Evolutionary conservation across 371 early-diverging fungal species (phyloP).

Genomic region (Rhizomucor miehei): DNA sequence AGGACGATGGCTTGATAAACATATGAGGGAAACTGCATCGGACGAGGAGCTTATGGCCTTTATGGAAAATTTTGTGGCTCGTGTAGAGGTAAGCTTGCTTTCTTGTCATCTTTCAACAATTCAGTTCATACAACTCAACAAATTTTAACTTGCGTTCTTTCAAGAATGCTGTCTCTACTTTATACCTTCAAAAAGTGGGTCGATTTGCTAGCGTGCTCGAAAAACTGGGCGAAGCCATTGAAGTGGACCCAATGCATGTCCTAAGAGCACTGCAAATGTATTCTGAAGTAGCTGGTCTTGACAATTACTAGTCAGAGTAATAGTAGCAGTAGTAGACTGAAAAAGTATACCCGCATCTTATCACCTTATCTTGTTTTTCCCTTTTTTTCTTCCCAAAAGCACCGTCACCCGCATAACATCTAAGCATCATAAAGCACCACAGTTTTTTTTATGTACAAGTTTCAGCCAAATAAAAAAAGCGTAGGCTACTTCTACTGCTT

Average conservation of each 20-base stretch:
- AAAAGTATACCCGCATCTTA: no score
- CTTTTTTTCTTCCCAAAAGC: no score
- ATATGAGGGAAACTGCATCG: constrained; percentile 34
- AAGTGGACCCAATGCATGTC: constrained; percentile 47
- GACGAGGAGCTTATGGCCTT: constrained; percentile 57
- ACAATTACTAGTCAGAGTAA: background rate
- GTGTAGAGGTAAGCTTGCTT: constrained; percentile 58
- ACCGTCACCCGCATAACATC: no score
- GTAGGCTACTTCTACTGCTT: no score
- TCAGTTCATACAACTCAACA: no score
- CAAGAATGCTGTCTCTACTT: constrained; percentile 49
- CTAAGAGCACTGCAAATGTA: constrained; percentile 56
- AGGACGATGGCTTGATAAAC: constrained; percentile 15
- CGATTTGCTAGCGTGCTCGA: constrained; percentile 47
- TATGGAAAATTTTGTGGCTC: constrained; percentile 57
- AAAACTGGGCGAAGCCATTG: constrained; percentile 44
- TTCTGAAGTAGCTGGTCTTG: constrained; percentile 22
- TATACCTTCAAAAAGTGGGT: constrained; percentile 48
- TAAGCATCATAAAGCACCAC: no score
- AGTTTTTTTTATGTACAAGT: no score
- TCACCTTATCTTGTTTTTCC: no score
- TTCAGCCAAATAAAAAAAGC: no score
- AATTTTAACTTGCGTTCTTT: constrained; percentile 1
- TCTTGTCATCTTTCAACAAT: background rate
- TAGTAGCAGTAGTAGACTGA: no score